These are phyloP conservation scores for Eimeria mitis DNA, from an alignment of 169 alveolate species.

Conservation along the genomic window DNA sequence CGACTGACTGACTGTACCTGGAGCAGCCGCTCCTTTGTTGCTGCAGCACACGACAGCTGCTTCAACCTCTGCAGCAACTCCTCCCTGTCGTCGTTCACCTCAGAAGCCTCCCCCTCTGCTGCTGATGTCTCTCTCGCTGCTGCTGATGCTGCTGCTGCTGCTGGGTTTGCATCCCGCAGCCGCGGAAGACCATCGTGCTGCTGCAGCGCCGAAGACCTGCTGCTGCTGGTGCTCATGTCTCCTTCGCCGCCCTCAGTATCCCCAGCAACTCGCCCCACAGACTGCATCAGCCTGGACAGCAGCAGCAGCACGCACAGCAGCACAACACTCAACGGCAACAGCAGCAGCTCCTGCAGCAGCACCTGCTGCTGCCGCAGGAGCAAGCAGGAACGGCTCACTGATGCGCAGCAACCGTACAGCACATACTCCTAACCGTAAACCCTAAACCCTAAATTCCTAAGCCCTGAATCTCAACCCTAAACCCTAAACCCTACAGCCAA, in stretches of 20 bases:
- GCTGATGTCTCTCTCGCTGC: background rate
- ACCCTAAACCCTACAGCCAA: no score
- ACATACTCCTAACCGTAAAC: background rate
- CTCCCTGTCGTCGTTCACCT: slow-evolving; percentile 14
- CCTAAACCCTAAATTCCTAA: no score
- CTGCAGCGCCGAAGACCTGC: slow-evolving; percentile 42
- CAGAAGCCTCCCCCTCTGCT: background rate
- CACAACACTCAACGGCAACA: background rate
- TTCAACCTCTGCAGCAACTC: slow-evolving; percentile 45
- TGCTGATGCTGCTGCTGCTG: slow-evolving; percentile 20
- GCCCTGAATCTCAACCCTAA: no score
- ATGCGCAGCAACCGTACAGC: background rate
- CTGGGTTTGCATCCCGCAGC: background rate
- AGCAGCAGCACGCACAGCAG: background rate
- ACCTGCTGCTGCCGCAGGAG: slow-evolving; percentile 4
- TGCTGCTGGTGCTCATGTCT: slow-evolving; percentile 52
- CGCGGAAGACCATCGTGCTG: background rate
- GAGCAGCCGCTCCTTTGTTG: slow-evolving; percentile 60
- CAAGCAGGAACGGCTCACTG: background rate
- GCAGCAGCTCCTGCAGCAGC: no score
- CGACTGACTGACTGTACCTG: slow-evolving; percentile 17
- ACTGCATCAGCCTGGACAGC: slow-evolving; percentile 31
- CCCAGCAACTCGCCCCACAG: slow-evolving; percentile 10
- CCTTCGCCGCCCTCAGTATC: slow-evolving; percentile 57
- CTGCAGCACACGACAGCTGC: slow-evolving; percentile 25